Base-by-base conservation (phyloP, 257 asterid species). In the Lycium ferocissimum region DNA sequence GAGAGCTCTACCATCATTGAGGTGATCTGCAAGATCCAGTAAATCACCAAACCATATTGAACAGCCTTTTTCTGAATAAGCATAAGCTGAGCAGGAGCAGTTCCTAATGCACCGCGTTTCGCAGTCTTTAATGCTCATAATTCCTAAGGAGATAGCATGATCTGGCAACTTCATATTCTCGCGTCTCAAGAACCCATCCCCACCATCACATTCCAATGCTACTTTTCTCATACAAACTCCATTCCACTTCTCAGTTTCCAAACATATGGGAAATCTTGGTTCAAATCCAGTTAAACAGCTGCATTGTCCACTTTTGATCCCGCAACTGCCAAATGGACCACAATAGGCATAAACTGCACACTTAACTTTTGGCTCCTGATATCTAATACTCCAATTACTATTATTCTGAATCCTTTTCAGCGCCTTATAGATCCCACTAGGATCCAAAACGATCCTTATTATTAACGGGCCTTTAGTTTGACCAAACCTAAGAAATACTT, bases 281-380 rank as follows among this genome's bases (percentile, higher is more conserved):
- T 18, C 35, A 73, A 73, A 45, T 53, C 81, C 59, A 0, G 81
- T 9, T 53, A 73, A 73, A 45, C 81, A 47, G 9, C 17, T 18
- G 59, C 40, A 73, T 15, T 1, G 10, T 22, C 38, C 38, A 4
- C 18, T 53, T 47, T 7, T 6, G 57, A 43, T 15, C 61, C 37
- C 81, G 47, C 61, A 73, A 33, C 56, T 73, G 2, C 81, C 81
- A 73, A 73, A 73, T 9, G 59, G 58, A 45, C 81, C 59, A 47
- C 59, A 73, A 6, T 26, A 33, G 17, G 81, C 59, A n/a, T 73
- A 73, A 17, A 9, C 35, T 73, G 3, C 59, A 18, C 38, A 73
- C 20, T 3, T 9, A 8, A 17, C 9, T 47, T 5, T 17, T 6
- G 59, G 81, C 35, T 26, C 81, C 81, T 47, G 38, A 20, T n/a